Evolutionary conservation across 345 rosid genomes (phyloP), one percentile per base, ranked within the genome.

Genomic region (Ricinus communis): DNA sequence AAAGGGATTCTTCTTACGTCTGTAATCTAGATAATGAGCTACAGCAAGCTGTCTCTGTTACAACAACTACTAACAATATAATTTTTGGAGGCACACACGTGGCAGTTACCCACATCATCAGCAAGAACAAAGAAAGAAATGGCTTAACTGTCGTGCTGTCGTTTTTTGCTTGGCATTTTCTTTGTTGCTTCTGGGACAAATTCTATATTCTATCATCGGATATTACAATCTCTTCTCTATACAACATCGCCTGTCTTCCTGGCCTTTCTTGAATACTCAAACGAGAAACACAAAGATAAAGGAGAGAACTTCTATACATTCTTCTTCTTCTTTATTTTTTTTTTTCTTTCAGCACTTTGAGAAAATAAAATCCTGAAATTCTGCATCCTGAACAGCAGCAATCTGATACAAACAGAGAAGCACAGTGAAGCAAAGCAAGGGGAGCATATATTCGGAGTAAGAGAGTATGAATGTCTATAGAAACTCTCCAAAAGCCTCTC

Each of bases 381-480:
- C 38, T 43, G 10, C 15, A 30, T 61, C 46, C 43, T 30, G 25
- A n/a, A n/a, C 21, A 15, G 4, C 12, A 5, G 36, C 65, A 40
- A 12, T 22, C 57, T 36, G 68, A 24, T 49, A 28, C 31, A 28
- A 54, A 14, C 19, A n/a, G 54, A 14, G 14, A 36, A 61, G 41
- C 43, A 14, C 19, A n/a, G 54, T 10, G 14, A 36, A 61, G 41
- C 43, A 45, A 22, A 60, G 43, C 40, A 27, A 54, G 45, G 16
- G 18, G 33, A 47, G 5, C 14, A 1, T 14, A 31, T 13, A 28
- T n/a, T n/a, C n/a, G 18, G 62, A 56, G 56, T 1, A 21, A 8
- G 1, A 0, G 38, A 50, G 28, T 27, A 85, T 88, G 93, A 81
- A 80, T 49, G 70, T 60, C 53, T 72, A 55, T 2, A 78, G 82